Evolutionary conservation across 176 grass and related monocot genomes (phyloP).

Genomic region (Triticum monococcum): DNA sequence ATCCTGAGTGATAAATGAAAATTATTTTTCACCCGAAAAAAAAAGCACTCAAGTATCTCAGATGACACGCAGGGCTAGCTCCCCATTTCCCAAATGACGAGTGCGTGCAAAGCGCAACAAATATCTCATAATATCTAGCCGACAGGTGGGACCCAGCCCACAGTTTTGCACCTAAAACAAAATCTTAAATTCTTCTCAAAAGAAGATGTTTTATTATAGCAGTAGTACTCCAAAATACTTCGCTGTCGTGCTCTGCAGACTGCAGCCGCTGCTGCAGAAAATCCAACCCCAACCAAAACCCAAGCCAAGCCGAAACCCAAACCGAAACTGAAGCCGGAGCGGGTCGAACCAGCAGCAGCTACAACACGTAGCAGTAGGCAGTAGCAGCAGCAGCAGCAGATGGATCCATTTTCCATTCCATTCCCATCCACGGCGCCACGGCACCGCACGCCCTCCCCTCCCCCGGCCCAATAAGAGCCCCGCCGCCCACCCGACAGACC

Average conservation of each 20-base stretch:
- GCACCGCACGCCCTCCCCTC: not conserved
- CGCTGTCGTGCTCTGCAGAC: not conserved
- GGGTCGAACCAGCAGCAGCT: not conserved
- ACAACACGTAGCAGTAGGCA: too few relatives aligned
- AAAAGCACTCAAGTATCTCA: too few relatives aligned
- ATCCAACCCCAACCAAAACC: too few relatives aligned
- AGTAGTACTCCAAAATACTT: not conserved
- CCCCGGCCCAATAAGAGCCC: slow-evolving; percentile 23
- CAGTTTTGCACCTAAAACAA: not conserved
- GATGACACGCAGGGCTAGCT: too few relatives aligned
- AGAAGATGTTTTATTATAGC: too few relatives aligned
- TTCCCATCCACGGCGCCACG: not conserved
- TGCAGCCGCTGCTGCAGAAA: too few relatives aligned
- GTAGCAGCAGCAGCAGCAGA: not conserved
- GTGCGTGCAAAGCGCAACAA: too few relatives aligned
- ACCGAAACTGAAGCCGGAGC: not conserved
- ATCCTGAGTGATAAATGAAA: too few relatives aligned
- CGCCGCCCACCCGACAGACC: not conserved
- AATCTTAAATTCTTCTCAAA: too few relatives aligned
- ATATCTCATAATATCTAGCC: not conserved
- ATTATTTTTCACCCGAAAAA: too few relatives aligned
- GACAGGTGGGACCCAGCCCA: not conserved
- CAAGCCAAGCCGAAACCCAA: too few relatives aligned
- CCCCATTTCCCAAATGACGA: too few relatives aligned
- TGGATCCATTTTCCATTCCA: not conserved